A percentile compares a stretch with the other conserved stretches of the same genome.
Evolutionary conservation across 2,329 filamentous ascomycete species (phyloP).

Genomic region (Zasmidium citrigriseum): DNA sequence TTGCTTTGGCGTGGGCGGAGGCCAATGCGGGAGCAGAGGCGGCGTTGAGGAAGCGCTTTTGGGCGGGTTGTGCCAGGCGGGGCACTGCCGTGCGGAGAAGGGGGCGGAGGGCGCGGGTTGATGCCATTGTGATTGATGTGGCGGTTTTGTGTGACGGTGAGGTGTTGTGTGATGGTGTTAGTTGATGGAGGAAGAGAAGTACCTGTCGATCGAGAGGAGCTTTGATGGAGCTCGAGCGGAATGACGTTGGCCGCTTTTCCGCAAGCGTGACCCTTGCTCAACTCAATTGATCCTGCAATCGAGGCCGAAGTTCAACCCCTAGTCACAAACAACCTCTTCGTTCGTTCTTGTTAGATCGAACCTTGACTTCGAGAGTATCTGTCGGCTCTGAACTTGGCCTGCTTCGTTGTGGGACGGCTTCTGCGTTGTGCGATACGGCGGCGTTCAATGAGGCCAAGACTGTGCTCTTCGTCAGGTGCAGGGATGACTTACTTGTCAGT

Average conservation of each 20-base stretch:
- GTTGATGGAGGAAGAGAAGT: background rate
- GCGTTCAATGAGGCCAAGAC: no score
- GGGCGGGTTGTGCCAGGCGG: constrained; percentile 5
- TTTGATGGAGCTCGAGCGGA: background rate
- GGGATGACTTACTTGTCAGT: no score
- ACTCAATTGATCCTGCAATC: background rate
- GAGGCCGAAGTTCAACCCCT: background rate
- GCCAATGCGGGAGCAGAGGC: constrained; percentile 14
- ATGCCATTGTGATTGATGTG: background rate
- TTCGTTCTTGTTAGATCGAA: no score
- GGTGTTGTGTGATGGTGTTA: background rate
- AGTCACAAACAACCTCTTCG: background rate
- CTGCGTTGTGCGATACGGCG: no score
- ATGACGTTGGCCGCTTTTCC: background rate
- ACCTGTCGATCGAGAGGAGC: background rate
- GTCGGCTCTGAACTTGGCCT: background rate
- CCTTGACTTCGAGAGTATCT: background rate
- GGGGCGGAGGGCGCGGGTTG: constrained; percentile 13
- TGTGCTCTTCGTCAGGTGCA: no score
- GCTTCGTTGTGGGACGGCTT: no score
- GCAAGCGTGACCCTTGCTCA: background rate
- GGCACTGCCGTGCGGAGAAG: constrained; percentile 12
- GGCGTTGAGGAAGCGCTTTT: constrained; percentile 21
- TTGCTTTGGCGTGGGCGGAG: constrained; percentile 16
- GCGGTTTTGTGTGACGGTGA: background rate